Evolutionary conservation across 2,329 filamentous ascomycete species (phyloP).

Genomic region (Hypoxylon sp.): DNA sequence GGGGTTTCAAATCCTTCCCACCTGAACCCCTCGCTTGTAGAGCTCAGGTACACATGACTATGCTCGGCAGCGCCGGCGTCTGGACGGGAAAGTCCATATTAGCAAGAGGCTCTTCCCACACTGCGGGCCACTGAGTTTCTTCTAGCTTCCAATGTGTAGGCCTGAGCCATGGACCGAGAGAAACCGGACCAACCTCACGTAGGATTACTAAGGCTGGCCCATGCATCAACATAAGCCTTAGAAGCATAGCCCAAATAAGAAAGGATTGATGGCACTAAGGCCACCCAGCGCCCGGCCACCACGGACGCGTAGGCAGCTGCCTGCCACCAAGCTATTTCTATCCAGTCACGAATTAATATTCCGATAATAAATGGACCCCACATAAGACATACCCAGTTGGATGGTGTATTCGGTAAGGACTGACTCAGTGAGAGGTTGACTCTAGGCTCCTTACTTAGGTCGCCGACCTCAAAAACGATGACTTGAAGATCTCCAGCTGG

Average conservation of each 20-base stretch:
- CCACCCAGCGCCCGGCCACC: constrained; percentile 45
- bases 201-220: constrained; percentile 48
- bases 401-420: background rate
- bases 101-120: background rate
- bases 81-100: background rate
- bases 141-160: background rate
- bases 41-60: background rate
- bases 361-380: background rate
- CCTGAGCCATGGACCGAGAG: constrained; percentile 2
- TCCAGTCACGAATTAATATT: background rate
- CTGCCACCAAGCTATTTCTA: background rate
- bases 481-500: background rate
- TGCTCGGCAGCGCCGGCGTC: background rate
- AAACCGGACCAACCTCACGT: constrained; percentile 46
- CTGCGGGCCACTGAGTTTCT: background rate
- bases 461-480: background rate
- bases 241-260: constrained; percentile 44
- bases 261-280: constrained; percentile 50
- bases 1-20: background rate
- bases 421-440: background rate
- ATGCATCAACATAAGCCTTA: constrained; percentile 46
- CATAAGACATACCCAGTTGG: background rate
- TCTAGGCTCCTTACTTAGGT: background rate
- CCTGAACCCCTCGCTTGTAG: background rate
- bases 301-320: background rate